These are phyloP conservation scores for Dittrichia graveolens DNA, from an alignment of 129 eudicot species.

Conservation along the genomic window DNA sequence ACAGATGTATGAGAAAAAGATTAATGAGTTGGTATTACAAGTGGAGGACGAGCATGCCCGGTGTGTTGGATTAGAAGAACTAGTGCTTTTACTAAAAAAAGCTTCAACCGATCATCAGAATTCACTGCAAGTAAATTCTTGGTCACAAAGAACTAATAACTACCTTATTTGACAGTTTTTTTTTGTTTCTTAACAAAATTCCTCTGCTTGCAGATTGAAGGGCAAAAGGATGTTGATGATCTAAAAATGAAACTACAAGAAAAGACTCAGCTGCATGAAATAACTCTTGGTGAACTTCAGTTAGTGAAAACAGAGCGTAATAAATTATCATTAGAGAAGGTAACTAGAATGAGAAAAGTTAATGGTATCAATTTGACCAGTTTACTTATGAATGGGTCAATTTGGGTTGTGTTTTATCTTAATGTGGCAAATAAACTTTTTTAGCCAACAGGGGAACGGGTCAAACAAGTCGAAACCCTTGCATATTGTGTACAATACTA, in stretches of 20 bases:
- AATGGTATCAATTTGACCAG: not conserved
- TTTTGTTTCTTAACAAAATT: not conserved
- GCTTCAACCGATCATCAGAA: constrained; percentile 45
- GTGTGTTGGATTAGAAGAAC: constrained; percentile 48
- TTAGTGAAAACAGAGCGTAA: constrained; percentile 45
- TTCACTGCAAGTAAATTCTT: constrained; percentile 52
- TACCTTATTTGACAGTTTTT: not conserved
- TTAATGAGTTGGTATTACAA: constrained; percentile 49
- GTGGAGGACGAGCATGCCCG: constrained; percentile 53
- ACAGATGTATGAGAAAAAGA: constrained; percentile 73
- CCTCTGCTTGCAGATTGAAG: constrained; percentile 41
- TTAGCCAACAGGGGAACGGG: not conserved
- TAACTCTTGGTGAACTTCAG: constrained; percentile 51
- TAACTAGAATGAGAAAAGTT: constrained; percentile 26
- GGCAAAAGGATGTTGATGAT: constrained; percentile 50
- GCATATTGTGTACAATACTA: not conserved
- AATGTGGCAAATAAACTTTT: not conserved
- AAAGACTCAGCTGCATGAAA: constrained; percentile 53
- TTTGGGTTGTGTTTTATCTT: too few relatives aligned
- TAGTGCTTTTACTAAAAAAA: constrained; percentile 40
- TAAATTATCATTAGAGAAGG: constrained; percentile 72
- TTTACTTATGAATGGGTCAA: not conserved
- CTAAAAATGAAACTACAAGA: constrained; percentile 57
- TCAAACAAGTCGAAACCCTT: too few relatives aligned
- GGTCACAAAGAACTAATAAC: not conserved